These are phyloP conservation scores for Lignosus rhinocerotis DNA, from an alignment of 1,284 basidiomycete genomes.

Conservation along the genomic window DNA sequence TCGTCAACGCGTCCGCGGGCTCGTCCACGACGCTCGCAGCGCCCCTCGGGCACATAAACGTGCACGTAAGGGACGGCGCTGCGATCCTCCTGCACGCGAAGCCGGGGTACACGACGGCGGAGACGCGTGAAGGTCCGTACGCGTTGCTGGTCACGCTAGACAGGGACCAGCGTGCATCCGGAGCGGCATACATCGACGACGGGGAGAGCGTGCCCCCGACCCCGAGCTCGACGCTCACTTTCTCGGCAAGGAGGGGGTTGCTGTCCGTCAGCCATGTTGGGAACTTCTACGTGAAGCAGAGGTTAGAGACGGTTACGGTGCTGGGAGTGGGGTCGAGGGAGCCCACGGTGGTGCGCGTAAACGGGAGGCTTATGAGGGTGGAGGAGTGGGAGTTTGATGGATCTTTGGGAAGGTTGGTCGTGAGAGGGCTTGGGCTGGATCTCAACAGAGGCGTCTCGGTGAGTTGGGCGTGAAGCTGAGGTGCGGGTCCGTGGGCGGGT, in stretches of 20 bases:
- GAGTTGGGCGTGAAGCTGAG: slow-evolving; percentile 3
- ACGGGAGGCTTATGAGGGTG: slow-evolving; percentile 9
- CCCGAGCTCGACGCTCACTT: slow-evolving; percentile 45
- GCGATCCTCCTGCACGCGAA: slow-evolving; percentile 55
- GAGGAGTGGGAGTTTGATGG: slow-evolving; percentile 22
- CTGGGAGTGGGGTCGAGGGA: slow-evolving; percentile 36
- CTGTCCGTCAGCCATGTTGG: slow-evolving; percentile 41
- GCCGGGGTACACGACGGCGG: slow-evolving; percentile 58
- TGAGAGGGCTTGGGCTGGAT: slow-evolving; percentile 22
- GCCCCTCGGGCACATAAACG: slow-evolving; percentile 69
- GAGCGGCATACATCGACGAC: slow-evolving; percentile 65
- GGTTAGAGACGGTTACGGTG: slow-evolving; percentile 35
- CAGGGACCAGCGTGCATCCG: slow-evolving; percentile 46
- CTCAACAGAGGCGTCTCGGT: slow-evolving; percentile 18
- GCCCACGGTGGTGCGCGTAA: slow-evolving; percentile 14
- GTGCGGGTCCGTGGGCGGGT: neutral
- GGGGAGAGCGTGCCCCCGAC: slow-evolving; percentile 57
- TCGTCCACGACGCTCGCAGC: slow-evolving; percentile 49
- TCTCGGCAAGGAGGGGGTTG: slow-evolving; percentile 35
- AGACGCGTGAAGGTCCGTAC: slow-evolving; percentile 57
- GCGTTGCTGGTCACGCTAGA: slow-evolving; percentile 56
- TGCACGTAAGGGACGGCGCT: slow-evolving; percentile 64
- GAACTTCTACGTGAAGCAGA: slow-evolving; percentile 32
- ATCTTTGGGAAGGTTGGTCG: slow-evolving; percentile 23
- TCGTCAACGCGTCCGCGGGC: slow-evolving; percentile 41